Base-by-base conservation (phyloP, 2,329 filamentous ascomycete genomes). In the Metarhizium anisopliae region DNA sequence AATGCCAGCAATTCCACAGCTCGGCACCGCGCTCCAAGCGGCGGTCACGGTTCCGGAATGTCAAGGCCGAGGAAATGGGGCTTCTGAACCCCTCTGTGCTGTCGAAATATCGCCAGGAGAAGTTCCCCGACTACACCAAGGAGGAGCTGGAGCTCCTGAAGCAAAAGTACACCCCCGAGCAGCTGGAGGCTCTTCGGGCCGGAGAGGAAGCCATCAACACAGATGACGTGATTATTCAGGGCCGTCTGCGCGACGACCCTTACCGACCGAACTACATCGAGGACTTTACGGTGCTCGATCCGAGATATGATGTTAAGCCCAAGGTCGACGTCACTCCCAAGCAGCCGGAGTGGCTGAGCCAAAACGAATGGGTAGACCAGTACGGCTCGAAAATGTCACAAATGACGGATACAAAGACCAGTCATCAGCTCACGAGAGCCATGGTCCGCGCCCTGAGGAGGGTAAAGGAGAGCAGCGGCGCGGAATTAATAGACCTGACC, bases 101-200 rank as follows among this genome's bases (percentile, higher is more conserved):
- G 59, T 66, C 73, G 25, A 63, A 74, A 61, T 81, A 74, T 63
- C 69, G 72, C 55, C 66, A 74, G 59, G 66, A 79, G 47, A 68
- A 72, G 47, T 85, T 84, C 65, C 78, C 83, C 59, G 76, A 81
- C 14, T 94, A 91, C 74, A 84, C 83, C 14, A 72, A 78, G 45
- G 78, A 84, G 60, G 85, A 94, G 67, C 81, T 83, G 65, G 77
- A 78, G 58, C 65, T 72, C 20, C 77, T 96, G 56, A 72, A 72
- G 57, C 73, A 82, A 66, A 81, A 81, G 63, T 97, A 96, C 76
- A 89, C 90, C 0, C 79, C 85, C 16, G 83, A 87, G 68, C 93
- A 97, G 74, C 78, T 95, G 63, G 84, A 83, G 55, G 90, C 91
- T 56, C 84, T 97, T 67, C 79, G 88, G 72, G 87, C 88, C 51